Percentiles rank a stretch among this genome's conserved stretches.
These are phyloP conservation scores for Oehlia diaphana DNA, from an alignment of 192 early-diverging fungal species.

Conservation along the genomic window DNA sequence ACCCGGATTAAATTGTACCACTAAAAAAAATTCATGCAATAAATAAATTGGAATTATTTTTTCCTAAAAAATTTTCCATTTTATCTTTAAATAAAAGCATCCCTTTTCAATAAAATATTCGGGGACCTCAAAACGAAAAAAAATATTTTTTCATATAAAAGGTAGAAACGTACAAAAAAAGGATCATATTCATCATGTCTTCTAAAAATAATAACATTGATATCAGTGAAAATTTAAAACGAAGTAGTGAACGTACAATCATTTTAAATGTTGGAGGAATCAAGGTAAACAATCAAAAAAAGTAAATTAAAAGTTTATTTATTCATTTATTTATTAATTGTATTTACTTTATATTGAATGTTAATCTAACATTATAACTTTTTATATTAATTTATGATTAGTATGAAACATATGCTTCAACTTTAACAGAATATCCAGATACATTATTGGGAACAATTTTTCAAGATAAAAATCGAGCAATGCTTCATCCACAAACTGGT, in stretches of 20 bases:
- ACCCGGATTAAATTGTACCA: neutral
- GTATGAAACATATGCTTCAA: conserved; percentile 20
- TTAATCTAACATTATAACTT: neutral
- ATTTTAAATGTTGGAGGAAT: conserved; percentile 24
- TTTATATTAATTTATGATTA: neutral
- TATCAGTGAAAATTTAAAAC: neutral
- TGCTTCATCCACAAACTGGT: neutral
- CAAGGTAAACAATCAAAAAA: conserved; percentile 8
- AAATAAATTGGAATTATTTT: neutral
- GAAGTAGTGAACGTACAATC: neutral
- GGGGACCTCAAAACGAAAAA: neutral
- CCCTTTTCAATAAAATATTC: neutral
- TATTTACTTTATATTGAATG: neutral
- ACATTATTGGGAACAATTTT: conserved; percentile 23
- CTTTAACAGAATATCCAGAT: conserved; percentile 17
- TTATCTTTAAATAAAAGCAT: neutral
- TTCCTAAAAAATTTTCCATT: neutral
- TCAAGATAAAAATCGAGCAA: neutral
- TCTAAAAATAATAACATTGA: neutral
- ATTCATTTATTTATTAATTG: neutral
- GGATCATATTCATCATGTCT: neutral
- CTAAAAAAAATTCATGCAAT: conserved; percentile 1
- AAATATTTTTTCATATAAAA: neutral
- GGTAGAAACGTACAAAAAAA: neutral
- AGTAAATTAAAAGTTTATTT: neutral